Evolutionary conservation across 2,329 filamentous ascomycete genomes (phyloP).

Genomic region (Sclerotiophoma versabilis): DNA sequence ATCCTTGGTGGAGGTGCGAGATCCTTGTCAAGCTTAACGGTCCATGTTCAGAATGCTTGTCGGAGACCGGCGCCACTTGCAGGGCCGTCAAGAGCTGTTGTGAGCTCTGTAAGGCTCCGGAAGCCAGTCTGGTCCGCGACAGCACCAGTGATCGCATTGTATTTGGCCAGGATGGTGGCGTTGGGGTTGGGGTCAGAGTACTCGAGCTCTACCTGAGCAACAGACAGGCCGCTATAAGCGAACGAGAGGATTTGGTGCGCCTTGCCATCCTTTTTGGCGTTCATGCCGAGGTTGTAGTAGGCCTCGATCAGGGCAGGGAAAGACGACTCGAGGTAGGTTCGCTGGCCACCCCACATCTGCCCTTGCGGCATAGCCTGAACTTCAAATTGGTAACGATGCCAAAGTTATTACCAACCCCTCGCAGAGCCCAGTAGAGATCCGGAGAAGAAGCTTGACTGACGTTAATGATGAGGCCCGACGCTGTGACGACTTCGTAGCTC

Average conservation of each 20-base stretch:
- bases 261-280: constrained; percentile 28
- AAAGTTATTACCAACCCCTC: constrained; percentile 47
- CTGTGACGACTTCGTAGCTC: constrained; percentile 43
- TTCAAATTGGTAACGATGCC: constrained; percentile 46
- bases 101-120: constrained; percentile 30
- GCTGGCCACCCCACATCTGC: constrained; percentile 39
- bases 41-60: constrained; percentile 39
- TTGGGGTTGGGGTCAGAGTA: constrained; percentile 35
- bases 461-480: constrained; percentile 26
- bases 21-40: constrained; percentile 33
- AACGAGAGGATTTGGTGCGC: constrained; percentile 41
- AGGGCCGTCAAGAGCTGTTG: constrained; percentile 18
- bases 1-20: constrained; percentile 29
- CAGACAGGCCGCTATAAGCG: constrained; percentile 15
- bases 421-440: constrained; percentile 51
- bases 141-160: constrained; percentile 29
- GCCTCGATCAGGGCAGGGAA: constrained; percentile 32
- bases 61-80: constrained; percentile 23
- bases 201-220: constrained; percentile 33
- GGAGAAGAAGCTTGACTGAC: constrained; percentile 35
- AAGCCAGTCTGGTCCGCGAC: constrained; percentile 27
- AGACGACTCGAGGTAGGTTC: constrained; percentile 16
- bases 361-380: constrained; percentile 29
- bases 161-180: constrained; percentile 36
- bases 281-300: constrained; percentile 36